These are phyloP conservation scores for Diaporthe citri DNA, from an alignment of 2,329 filamentous ascomycete genomes.

Conservation along the genomic window DNA sequence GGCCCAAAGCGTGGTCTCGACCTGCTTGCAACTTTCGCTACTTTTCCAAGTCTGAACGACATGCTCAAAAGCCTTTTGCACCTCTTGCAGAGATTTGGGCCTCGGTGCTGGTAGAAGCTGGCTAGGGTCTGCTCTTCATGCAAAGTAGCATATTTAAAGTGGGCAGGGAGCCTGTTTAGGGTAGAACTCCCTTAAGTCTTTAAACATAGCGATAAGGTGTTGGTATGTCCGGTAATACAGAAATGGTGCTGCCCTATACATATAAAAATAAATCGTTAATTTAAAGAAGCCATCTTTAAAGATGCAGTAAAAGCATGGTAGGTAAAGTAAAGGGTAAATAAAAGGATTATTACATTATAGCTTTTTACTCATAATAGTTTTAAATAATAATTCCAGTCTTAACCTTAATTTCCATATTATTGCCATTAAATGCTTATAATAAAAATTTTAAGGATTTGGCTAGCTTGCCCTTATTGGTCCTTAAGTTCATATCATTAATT, in stretches of 20 bases:
- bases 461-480: background rate
- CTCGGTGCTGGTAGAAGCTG: background rate
- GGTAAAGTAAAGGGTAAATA: too few species aligned
- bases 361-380: background rate
- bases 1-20: background rate
- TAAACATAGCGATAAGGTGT: background rate
- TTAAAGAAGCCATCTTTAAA: too few species aligned
- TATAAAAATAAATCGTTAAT: too few species aligned
- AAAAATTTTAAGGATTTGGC: background rate
- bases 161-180: background rate
- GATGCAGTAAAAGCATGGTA: too few species aligned
- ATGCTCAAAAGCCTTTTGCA: background rate
- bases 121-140: background rate
- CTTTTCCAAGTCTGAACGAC: background rate
- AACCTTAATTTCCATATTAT: background rate
- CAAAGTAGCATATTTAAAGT: constrained; percentile 5
- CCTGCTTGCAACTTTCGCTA: background rate
- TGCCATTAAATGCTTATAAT: background rate
- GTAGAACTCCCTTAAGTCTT: background rate
- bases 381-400: background rate
- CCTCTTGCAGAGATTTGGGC: background rate
- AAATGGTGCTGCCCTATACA: background rate
- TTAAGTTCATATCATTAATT: background rate
- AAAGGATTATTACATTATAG: background rate
- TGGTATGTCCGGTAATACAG: background rate